Conservation (phyloP, 495 filamentous ascomycete genomes). For the Neurospora intermedia region DNA sequence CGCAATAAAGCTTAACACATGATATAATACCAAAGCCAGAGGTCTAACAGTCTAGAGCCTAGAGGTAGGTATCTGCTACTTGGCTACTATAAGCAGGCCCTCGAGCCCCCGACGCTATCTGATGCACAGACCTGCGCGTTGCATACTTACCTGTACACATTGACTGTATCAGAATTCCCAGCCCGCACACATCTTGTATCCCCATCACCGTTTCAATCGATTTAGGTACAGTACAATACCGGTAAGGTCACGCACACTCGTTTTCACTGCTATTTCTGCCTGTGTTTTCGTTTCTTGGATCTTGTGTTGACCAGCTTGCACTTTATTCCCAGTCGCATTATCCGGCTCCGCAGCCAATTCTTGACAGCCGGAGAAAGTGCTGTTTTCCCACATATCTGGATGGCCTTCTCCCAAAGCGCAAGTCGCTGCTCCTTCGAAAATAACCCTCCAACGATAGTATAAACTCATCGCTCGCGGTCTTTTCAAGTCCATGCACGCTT, state of each 20-base stretch:
- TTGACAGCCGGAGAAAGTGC: neutral
- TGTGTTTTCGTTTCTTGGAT: too few species aligned
- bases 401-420: neutral
- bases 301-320: neutral
- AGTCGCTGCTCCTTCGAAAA: neutral
- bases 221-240: neutral
- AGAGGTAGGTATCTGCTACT: too few species aligned
- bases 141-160: neutral
- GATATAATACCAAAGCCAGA: neutral
- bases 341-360: neutral
- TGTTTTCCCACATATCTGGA: neutral
- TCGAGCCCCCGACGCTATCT: neutral
- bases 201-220: neutral
- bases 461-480: neutral
- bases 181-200: neutral
- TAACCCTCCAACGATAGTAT: neutral
- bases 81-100: too few species aligned
- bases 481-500: neutral
- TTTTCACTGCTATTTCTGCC: too few species aligned
- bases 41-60: neutral
- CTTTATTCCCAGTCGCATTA: neutral
- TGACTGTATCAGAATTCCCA: neutral
- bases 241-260: too few species aligned
- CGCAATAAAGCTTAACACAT: neutral
- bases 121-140: neutral